Conservation (phyloP, 2,329 filamentous ascomycete species). For the Ceratocystis papillata region DNA sequence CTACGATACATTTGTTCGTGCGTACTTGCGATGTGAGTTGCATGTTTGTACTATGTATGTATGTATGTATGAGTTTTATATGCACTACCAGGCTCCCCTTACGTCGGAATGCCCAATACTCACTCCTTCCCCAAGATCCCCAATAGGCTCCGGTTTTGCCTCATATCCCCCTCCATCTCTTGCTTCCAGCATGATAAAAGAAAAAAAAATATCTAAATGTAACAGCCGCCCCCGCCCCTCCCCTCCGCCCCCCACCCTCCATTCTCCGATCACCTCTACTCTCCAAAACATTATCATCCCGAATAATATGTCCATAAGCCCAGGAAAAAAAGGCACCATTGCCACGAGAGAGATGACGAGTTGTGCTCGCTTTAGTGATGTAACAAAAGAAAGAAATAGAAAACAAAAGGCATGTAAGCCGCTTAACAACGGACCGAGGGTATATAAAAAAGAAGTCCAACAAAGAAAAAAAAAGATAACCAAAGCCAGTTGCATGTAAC, state of each 20-base stretch:
- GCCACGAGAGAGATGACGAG: not conserved
- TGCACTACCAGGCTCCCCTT: not conserved
- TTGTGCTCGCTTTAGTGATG: too few relatives aligned
- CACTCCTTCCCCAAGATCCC: not conserved
- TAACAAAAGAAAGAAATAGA: slow-evolving; percentile 5
- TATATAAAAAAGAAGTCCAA: slow-evolving; percentile 6
- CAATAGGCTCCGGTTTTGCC: too few relatives aligned
- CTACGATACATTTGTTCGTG: not conserved
- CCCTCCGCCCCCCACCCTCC: too few relatives aligned
- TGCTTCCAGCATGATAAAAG: too few relatives aligned
- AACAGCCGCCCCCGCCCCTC: too few relatives aligned
- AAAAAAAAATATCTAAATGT: too few relatives aligned
- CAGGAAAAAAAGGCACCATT: not conserved
- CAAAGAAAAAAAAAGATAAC: not conserved
- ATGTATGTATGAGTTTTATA: not conserved
- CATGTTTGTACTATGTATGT: not conserved
- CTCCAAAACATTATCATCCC: not conserved
- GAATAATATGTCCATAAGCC: not conserved
- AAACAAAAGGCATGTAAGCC: not conserved
- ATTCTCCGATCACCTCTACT: too few relatives aligned
- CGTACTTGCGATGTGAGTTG: not conserved
- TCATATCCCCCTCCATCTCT: too few relatives aligned
- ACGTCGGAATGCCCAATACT: not conserved
- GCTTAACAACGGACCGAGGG: not conserved
- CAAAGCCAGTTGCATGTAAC: not conserved